Conservation (phyloP, 2,329 filamentous ascomycete genomes). For the Penicillium sp. region DNA sequence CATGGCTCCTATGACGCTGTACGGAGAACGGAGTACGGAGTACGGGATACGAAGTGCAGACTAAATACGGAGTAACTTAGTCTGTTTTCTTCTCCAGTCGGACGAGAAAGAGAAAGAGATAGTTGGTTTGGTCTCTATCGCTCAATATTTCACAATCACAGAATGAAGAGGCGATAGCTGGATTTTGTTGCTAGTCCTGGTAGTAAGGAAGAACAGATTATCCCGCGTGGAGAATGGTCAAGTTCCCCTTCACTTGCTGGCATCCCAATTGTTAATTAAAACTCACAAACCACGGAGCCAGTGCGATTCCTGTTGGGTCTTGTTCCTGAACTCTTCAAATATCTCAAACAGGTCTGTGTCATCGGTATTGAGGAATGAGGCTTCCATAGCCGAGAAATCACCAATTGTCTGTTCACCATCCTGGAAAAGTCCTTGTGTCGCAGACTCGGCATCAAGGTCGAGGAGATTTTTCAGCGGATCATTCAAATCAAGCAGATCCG, state of each 20-base stretch:
- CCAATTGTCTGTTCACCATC: neutral
- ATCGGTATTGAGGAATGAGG: neutral
- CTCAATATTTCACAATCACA: no score
- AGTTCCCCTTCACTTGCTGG: neutral
- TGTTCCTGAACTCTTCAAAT: neutral
- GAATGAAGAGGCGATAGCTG: no score
- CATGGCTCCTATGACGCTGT: no score
- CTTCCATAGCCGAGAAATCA: neutral
- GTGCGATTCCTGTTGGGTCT: neutral
- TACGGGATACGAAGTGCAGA: no score
- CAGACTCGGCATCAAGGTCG: neutral
- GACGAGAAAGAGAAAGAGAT: no score
- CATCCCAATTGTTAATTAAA: neutral
- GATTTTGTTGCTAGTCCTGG: no score
- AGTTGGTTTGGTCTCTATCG: no score
- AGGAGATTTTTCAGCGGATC: neutral
- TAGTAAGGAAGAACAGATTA: neutral
- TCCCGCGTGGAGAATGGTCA: neutral
- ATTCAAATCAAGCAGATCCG: neutral
- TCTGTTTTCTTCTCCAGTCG: no score
- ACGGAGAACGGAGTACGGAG: no score
- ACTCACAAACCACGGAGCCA: neutral
- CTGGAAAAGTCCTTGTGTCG: neutral
- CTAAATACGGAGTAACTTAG: no score
- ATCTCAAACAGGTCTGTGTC: neutral